phyloP scores from a whole-genome alignment of 2,329 filamentous ascomycete genomes.

The Fusarium tanahbumbuense region DNA sequence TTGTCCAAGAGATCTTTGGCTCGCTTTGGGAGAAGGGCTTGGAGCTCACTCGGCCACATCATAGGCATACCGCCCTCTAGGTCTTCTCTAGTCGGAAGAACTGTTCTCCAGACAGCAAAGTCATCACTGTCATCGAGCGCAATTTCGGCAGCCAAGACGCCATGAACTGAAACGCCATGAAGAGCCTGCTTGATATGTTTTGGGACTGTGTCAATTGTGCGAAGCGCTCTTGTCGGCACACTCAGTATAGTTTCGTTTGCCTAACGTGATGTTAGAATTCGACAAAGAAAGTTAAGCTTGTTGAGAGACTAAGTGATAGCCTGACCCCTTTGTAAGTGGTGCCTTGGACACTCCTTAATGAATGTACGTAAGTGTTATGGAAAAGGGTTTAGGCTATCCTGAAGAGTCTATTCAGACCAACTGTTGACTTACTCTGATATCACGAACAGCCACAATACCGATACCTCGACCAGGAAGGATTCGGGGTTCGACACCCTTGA shows the following conservation, averaged over 20 bases:
- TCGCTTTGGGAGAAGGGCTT: conserved; percentile 58
- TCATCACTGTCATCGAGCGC: conserved; percentile 63
- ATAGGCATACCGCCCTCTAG: conserved; percentile 60
- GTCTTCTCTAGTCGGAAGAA: conserved; percentile 73
- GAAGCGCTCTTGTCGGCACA: conserved; percentile 72
- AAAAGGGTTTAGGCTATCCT: neutral
- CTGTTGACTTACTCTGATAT: conserved; percentile 67
- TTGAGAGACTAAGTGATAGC: neutral
- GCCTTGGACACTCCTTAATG: neutral
- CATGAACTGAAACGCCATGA: conserved; percentile 72
- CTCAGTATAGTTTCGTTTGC: conserved; percentile 68
- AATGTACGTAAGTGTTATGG: too few relatives aligned
- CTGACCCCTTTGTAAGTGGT: neutral
- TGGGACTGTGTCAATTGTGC: conserved; percentile 72
- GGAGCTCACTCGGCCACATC: conserved; percentile 60
- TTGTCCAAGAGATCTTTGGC: conserved; percentile 61
- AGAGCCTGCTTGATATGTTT: conserved; percentile 64
- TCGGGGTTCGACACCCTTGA: conserved; percentile 72
- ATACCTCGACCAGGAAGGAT: conserved; percentile 78
- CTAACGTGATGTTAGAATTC: conserved; percentile 41
- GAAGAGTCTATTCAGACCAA: neutral
- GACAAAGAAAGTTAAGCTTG: neutral
- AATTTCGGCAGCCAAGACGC: conserved; percentile 76
- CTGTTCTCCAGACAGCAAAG: conserved; percentile 70
- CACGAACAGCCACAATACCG: conserved; percentile 77